A percentile compares a stretch with the other conserved stretches of the same genome.
These are phyloP conservation scores for Calocera cornea DNA, from an alignment of 768 basidiomycete species.

Conservation along the genomic window DNA sequence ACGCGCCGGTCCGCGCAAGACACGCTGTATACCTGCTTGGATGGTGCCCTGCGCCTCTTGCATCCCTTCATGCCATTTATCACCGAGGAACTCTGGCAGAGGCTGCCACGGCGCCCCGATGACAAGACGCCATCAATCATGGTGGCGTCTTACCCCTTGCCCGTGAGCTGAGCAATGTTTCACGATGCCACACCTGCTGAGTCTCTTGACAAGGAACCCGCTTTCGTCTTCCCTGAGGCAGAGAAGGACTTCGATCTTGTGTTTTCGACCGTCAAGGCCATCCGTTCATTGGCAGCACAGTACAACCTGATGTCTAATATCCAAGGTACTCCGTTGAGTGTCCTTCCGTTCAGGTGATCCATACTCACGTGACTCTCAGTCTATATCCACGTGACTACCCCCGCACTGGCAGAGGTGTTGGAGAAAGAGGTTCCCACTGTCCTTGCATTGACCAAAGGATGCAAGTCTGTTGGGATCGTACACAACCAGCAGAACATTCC, in stretches of 20 bases:
- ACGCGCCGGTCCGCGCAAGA: constrained; percentile 78
- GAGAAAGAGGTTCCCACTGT: constrained; percentile 63
- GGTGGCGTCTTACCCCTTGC: constrained; percentile 69
- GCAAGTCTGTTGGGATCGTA: constrained; percentile 60
- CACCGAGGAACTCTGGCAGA: constrained; percentile 97
- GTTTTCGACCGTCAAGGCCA: constrained; percentile 60
- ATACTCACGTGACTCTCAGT: constrained; percentile 6
- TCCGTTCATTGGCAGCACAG: constrained; percentile 73
- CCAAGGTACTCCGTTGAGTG: constrained; percentile 37
- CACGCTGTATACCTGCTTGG: constrained; percentile 89
- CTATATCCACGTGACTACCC: constrained; percentile 45
- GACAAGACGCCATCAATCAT: constrained; percentile 80
- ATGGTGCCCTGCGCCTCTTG: constrained; percentile 73
- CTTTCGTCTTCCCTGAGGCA: constrained; percentile 53
- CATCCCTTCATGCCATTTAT: constrained; percentile 99
- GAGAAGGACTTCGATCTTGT: constrained; percentile 78
- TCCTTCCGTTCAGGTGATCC: background rate
- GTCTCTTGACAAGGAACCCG: constrained; percentile 35
- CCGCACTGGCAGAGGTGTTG: constrained; percentile 52
- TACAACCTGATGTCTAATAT: constrained; percentile 81
- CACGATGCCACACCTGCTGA: background rate
- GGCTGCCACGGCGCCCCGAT: constrained; percentile 71
- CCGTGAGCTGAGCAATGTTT: constrained; percentile 36
- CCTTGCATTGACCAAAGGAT: constrained; percentile 72
- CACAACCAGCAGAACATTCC: constrained; percentile 56